Percentiles rank a stretch among this genome's conserved stretches.
These are phyloP conservation scores for Diaporthe sp. DNA, from an alignment of 2,329 filamentous ascomycete species.

Conservation along the genomic window DNA sequence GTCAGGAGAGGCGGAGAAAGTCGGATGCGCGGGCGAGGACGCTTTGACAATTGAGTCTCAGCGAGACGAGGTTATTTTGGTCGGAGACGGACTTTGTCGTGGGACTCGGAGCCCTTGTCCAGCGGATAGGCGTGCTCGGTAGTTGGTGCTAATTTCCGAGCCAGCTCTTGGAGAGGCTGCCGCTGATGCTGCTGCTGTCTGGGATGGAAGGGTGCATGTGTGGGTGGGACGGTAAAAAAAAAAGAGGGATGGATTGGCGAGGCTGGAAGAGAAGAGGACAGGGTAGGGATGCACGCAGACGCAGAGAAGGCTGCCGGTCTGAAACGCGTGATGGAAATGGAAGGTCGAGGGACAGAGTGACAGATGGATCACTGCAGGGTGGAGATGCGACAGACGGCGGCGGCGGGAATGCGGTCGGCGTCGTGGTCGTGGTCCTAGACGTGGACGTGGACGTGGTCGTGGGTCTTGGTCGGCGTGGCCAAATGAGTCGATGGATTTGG, in stretches of 20 bases:
- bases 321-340: slow-evolving; percentile 38
- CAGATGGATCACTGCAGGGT: slow-evolving; percentile 33
- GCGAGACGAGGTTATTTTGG: slow-evolving; percentile 25
- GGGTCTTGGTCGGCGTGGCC: slow-evolving; percentile 34
- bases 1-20: slow-evolving; percentile 37
- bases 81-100: slow-evolving; percentile 33
- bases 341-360: slow-evolving; percentile 29
- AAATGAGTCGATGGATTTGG: slow-evolving; percentile 39
- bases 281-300: slow-evolving; percentile 25
- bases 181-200: slow-evolving; percentile 13
- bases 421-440: slow-evolving; percentile 1
- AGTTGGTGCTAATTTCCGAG: slow-evolving; percentile 36
- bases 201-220: slow-evolving; percentile 25
- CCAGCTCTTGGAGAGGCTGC: slow-evolving; percentile 39
- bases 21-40: slow-evolving; percentile 27
- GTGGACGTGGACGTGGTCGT: slow-evolving; percentile 25
- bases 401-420: slow-evolving; percentile 25
- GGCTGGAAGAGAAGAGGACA: slow-evolving; percentile 15
- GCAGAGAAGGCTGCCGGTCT: slow-evolving; percentile 23
- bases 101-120: slow-evolving; percentile 32
- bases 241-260: slow-evolving; percentile 28
- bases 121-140: slow-evolving; percentile 36
- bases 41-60: slow-evolving; percentile 33
- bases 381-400: slow-evolving; percentile 34
- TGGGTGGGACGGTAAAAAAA: slow-evolving; percentile 13